Evolutionary conservation across 2,329 filamentous ascomycete genomes (phyloP).

Genomic region (Penicillium sp.): DNA sequence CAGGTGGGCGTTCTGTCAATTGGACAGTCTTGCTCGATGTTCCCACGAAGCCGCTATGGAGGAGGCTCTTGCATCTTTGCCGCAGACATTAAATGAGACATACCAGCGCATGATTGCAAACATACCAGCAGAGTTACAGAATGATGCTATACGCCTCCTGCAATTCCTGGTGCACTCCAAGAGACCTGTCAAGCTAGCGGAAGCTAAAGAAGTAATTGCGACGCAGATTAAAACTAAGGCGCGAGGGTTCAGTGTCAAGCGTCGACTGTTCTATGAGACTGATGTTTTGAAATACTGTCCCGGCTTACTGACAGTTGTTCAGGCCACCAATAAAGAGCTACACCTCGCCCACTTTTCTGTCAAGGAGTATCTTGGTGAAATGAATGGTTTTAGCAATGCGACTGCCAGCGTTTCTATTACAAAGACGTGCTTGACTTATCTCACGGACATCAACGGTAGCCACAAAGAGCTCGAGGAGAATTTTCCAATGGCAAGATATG

Average conservation of each 20-base stretch:
- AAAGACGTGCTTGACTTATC: neutral
- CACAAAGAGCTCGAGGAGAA: neutral
- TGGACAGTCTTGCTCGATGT: constrained; percentile 1
- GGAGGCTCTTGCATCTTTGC: neutral
- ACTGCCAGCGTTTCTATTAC: neutral
- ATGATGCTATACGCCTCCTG: neutral
- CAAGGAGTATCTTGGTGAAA: neutral
- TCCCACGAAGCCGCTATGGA: neutral
- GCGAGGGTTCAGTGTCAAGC: no score
- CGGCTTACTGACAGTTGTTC: neutral
- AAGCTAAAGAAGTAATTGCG: constrained; percentile 1
- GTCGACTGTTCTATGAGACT: neutral
- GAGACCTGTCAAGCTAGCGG: neutral
- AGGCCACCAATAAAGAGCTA: neutral
- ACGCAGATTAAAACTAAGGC: neutral
- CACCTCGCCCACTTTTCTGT: constrained; percentile 2
- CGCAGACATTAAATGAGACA: neutral
- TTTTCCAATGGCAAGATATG: constrained; percentile 1
- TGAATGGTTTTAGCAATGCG: neutral
- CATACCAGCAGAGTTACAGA: neutral
- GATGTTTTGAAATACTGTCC: neutral
- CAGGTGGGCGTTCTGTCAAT: constrained; percentile 1
- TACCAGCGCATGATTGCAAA: neutral
- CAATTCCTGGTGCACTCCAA: neutral
- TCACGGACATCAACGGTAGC: neutral